Conservation (phyloP, 768 basidiomycete genomes). For the Xanthoconium stramineum region DNA sequence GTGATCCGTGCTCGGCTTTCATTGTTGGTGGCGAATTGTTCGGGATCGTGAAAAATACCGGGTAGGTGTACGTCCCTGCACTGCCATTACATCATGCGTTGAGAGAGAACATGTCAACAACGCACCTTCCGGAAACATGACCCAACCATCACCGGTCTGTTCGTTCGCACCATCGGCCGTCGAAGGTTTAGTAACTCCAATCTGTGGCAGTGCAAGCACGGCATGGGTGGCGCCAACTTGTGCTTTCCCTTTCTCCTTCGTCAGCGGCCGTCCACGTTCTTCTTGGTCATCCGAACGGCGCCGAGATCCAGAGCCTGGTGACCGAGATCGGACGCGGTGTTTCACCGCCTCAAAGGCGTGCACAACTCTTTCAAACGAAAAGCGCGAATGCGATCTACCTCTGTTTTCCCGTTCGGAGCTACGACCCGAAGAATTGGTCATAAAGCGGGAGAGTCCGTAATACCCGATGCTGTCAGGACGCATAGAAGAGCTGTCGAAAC, state of each 20-base stretch:
- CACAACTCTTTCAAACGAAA: slow-evolving; percentile 52
- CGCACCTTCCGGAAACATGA: slow-evolving; percentile 82
- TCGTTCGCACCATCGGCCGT: slow-evolving; percentile 15
- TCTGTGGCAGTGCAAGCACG: slow-evolving; percentile 20
- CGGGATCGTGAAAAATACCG: slow-evolving; percentile 88
- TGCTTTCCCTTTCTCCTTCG: slow-evolving; percentile 31
- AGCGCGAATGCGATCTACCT: slow-evolving; percentile 43
- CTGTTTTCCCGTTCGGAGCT: slow-evolving; percentile 24
- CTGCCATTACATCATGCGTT: slow-evolving; percentile 39
- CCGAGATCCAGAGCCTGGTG: slow-evolving; percentile 29
- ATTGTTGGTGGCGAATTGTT: slow-evolving; percentile 75
- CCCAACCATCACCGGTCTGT: slow-evolving; percentile 60
- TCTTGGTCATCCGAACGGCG: slow-evolving; percentile 3
- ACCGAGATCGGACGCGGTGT: slow-evolving; percentile 46
- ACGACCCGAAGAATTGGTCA: slow-evolving; percentile 12
- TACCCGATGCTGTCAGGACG: slow-evolving; percentile 5
- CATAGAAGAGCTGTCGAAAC: slow-evolving; percentile 5
- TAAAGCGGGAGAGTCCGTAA: slow-evolving; percentile 16
- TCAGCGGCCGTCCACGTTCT: slow-evolving; percentile 30
- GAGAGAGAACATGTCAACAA: slow-evolving; percentile 13
- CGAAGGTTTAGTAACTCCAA: slow-evolving; percentile 30
- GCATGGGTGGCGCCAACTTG: not conserved
- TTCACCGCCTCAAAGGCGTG: slow-evolving; percentile 45
- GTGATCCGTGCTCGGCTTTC: slow-evolving; percentile 68
- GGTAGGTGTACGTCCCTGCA: slow-evolving; percentile 87